phyloP scores from a whole-genome alignment of 1,284 basidiomycete species.

The Flammula alnicola region DNA sequence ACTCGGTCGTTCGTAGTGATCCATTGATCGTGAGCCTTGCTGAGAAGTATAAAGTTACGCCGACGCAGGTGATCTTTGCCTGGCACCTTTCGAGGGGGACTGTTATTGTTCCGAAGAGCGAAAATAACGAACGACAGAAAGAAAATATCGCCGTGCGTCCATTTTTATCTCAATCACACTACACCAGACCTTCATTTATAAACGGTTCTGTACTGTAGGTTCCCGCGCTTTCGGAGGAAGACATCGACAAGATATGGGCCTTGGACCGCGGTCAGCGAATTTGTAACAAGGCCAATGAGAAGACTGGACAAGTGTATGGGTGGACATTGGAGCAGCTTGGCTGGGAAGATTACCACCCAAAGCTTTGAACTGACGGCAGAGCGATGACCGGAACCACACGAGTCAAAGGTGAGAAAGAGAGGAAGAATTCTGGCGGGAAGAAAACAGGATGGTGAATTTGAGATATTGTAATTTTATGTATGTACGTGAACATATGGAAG shows the following conservation, averaged over 20 bases:
- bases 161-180: no score
- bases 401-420: no score
- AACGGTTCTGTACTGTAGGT: no score
- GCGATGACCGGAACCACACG: no score
- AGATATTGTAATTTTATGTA: background rate
- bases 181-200: no score
- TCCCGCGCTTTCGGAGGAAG: conserved; percentile 33
- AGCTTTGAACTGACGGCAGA: background rate
- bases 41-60: conserved; percentile 44
- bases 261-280: conserved; percentile 38
- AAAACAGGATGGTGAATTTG: no score
- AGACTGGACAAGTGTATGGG: conserved; percentile 32
- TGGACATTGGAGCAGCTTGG: conserved; percentile 28
- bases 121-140: conserved; percentile 43
- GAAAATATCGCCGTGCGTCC: conserved; percentile 46
- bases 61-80: conserved; percentile 47
- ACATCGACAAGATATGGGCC: conserved; percentile 34
- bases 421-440: no score
- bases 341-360: background rate
- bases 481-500: no score
- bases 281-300: conserved; percentile 35
- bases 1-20: conserved; percentile 44
- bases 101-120: conserved; percentile 46
- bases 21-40: conserved; percentile 46
- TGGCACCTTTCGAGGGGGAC: conserved; percentile 51